Percentiles rank a stretch among this genome's conserved stretches.
Evolutionary conservation across 257 asterid species (phyloP).

Genomic region (Solanum arcanum): DNA sequence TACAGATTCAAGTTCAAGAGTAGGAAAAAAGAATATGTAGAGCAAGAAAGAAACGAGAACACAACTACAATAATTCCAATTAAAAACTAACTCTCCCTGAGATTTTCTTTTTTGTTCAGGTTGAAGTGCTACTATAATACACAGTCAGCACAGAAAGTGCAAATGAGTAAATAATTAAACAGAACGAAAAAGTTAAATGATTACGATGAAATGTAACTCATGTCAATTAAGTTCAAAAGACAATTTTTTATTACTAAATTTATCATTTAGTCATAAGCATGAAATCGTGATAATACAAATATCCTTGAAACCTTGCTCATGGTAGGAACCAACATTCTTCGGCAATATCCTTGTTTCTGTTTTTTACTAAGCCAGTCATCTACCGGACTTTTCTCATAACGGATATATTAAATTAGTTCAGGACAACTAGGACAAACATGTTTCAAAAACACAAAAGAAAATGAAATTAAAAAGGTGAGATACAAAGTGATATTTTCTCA

Average conservation of each 20-base stretch:
- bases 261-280: not conserved
- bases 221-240: not conserved
- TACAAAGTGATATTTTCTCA: too few relatives aligned
- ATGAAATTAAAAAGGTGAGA: too few relatives aligned
- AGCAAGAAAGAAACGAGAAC: not conserved
- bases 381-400: too few relatives aligned
- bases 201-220: not conserved
- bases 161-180: not conserved
- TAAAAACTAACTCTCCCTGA: not conserved
- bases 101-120: not conserved
- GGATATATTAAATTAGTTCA: too few relatives aligned
- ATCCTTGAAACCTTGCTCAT: too few relatives aligned
- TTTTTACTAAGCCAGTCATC: too few relatives aligned
- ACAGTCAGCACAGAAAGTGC: not conserved
- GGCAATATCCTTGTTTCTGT: too few relatives aligned
- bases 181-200: not conserved
- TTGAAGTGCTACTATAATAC: not conserved
- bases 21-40: not conserved
- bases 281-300: too few relatives aligned
- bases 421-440: too few relatives aligned
- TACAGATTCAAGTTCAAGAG: not conserved
- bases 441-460: too few relatives aligned
- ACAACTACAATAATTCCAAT: not conserved
- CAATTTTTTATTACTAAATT: not conserved
- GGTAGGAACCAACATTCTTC: too few relatives aligned